phyloP scores from a whole-genome alignment of 192 early-diverging fungal genomes.

The Backusella tuberculispora region DNA sequence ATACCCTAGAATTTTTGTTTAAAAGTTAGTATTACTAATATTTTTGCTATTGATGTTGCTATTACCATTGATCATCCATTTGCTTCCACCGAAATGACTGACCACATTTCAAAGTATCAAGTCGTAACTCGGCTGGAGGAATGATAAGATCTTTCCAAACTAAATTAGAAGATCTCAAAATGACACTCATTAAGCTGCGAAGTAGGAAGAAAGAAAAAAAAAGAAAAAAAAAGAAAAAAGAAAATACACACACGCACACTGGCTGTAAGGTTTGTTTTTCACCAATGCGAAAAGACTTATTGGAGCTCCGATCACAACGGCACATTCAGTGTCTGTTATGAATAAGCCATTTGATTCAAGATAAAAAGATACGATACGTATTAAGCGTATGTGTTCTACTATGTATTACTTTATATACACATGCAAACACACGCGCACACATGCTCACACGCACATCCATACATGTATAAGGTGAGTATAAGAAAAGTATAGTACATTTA shows the following conservation, averaged over 20 bases:
- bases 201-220: not conserved
- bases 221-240: not conserved
- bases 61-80: constrained; percentile 61
- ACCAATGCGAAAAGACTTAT: no score
- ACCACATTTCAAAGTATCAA: constrained; percentile 85
- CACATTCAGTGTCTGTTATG: no score
- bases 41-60: not conserved
- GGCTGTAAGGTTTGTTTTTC: no score
- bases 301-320: no score
- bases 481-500: no score
- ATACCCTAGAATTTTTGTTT: constrained; percentile 36
- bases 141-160: constrained; percentile 56
- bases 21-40: not conserved
- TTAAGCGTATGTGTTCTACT: no score
- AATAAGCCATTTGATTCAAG: no score
- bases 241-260: not conserved
- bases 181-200: not conserved
- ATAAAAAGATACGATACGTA: no score
- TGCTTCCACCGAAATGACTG: constrained; percentile 93
- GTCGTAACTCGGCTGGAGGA: constrained; percentile 67
- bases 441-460: no score
- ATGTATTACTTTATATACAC: no score
- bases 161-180: constrained; percentile 16
- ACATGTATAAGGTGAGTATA: no score
- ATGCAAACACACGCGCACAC: no score